Base-by-base conservation (phyloP, 352 stramenopile species). In the Achlya hypogyna region DNA sequence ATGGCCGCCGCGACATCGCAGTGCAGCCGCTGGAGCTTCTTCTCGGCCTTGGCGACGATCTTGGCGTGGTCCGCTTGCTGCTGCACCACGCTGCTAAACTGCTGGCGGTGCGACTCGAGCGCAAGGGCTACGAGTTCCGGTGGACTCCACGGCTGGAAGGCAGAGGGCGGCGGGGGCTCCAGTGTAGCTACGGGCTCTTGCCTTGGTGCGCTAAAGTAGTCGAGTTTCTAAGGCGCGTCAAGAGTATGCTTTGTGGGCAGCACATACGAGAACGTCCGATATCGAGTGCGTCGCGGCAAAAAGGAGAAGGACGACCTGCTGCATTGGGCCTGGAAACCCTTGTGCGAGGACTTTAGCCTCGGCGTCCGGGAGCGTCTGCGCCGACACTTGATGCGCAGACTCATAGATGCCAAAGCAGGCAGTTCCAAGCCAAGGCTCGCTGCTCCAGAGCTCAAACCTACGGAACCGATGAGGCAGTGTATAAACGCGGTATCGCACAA, bases 91-190 rank as follows among this genome's bases (percentile, higher is more conserved):
- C 20, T n/a, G 25, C 12, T 9, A 16, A 65, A 53, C 29, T 65
- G n/a, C 18, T 51, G 14, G 12, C 35, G 29, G 45, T 65, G 58
- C 9, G 38, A 43, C 29, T 65, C 29, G n/a, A 65, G 45, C 3
- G 58, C 58, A 5, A 65, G 58, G 1, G 58, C 58, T 18, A 65
- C 58, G 22, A 65, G 10, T 53, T 65, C 42, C 6, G 29, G 28
- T 27, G 56, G 9, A 4, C 23, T 52, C 22, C 25, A 65, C 22
- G 5, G 32, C 14, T 51, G 20, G 10, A 65, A 25, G 4, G 34
- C 34, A 16, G 42, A 20, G 14, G 28, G 1, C 18, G 54, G 12
- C 23, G 35, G 47, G 2, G 42, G 18, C 5, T 63, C 22, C 4
- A 18, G 2, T 14, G 32, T 12, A 8, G 10, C 16, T 49, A 22